Conservation (phyloP, 352 stramenopile genomes). For the Pythium insidiosum region DNA sequence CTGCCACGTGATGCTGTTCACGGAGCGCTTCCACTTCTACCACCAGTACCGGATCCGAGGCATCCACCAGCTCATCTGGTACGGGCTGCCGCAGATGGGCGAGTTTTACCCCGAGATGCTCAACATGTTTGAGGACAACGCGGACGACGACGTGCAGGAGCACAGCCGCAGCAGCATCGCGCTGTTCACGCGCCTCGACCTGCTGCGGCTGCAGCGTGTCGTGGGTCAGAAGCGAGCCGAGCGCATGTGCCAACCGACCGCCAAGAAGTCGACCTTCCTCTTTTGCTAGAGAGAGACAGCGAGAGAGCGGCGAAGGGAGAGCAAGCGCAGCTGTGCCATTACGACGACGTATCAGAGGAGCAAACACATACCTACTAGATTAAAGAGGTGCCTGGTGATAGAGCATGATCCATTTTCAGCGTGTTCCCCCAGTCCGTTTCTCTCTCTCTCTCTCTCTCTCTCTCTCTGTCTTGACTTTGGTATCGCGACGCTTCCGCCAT, state of each 20-base stretch:
- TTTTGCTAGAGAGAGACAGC: slow-evolving; percentile 48
- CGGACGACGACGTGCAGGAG: slow-evolving; percentile 11
- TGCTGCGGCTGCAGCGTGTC: slow-evolving; percentile 62
- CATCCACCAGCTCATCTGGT: slow-evolving; percentile 74
- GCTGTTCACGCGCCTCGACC: slow-evolving; percentile 52
- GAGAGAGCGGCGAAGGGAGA: no score
- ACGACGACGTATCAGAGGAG: no score
- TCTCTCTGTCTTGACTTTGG: no score
- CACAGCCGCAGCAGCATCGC: slow-evolving; percentile 44
- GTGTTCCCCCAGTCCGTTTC: no score
- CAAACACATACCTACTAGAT: no score
- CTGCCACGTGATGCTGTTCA: slow-evolving; percentile 74
- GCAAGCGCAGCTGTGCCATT: no score
- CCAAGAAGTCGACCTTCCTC: slow-evolving; percentile 61
- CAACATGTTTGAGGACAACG: slow-evolving; percentile 50
- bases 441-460: no score
- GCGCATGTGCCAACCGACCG: slow-evolving; percentile 60
- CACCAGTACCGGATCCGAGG: slow-evolving; percentile 78
- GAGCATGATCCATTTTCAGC: no score
- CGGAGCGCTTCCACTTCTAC: slow-evolving; percentile 84
- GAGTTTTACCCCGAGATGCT: slow-evolving; percentile 77
- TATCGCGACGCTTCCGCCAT: no score
- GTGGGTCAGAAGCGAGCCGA: slow-evolving; percentile 59
- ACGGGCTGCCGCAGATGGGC: slow-evolving; percentile 49
- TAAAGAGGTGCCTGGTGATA: no score